phyloP scores from a whole-genome alignment of 139 green algal species.

The Chara braunii region DNA sequence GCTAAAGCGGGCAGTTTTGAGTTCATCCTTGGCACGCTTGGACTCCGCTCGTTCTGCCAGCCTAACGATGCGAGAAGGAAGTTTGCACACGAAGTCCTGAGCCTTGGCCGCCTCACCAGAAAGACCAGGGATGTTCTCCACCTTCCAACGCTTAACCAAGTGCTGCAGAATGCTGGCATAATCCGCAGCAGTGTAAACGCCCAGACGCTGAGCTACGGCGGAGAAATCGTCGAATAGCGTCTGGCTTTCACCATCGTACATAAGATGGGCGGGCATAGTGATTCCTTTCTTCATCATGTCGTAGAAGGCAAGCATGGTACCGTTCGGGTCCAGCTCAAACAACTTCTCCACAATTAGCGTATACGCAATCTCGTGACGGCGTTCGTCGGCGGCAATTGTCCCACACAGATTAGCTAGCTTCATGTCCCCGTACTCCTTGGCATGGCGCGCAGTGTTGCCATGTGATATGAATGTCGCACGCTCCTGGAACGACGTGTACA shows the following conservation, averaged over 20 bases:
- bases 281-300: constrained; percentile 99
- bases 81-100: constrained; percentile 52
- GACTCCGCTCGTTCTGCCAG: constrained; percentile 64
- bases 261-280: constrained; percentile 94
- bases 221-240: constrained; percentile 74
- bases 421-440: constrained; percentile 78
- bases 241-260: constrained; percentile 82
- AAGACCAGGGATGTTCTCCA: constrained; percentile 52
- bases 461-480: constrained; percentile 92
- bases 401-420: constrained; percentile 81
- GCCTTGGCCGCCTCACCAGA: constrained; percentile 47
- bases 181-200: constrained; percentile 68
- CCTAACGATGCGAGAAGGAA: constrained; percentile 80
- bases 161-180: constrained; percentile 94
- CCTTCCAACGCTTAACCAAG: constrained; percentile 74
- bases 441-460: constrained; percentile 86
- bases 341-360: constrained; percentile 76
- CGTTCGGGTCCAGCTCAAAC: constrained; percentile 77
- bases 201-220: constrained; percentile 75
- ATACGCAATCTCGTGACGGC: constrained; percentile 92
- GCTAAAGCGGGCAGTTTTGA: constrained; percentile 55
- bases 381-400: constrained; percentile 86
- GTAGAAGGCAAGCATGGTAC: constrained; percentile 81
- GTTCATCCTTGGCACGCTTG: constrained; percentile 57
- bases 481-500: constrained; percentile 93